Evolutionary conservation across 2,329 filamentous ascomycete genomes (phyloP), one percentile per base, ranked within the genome.

Genomic region (Alternaria metachromatica): DNA sequence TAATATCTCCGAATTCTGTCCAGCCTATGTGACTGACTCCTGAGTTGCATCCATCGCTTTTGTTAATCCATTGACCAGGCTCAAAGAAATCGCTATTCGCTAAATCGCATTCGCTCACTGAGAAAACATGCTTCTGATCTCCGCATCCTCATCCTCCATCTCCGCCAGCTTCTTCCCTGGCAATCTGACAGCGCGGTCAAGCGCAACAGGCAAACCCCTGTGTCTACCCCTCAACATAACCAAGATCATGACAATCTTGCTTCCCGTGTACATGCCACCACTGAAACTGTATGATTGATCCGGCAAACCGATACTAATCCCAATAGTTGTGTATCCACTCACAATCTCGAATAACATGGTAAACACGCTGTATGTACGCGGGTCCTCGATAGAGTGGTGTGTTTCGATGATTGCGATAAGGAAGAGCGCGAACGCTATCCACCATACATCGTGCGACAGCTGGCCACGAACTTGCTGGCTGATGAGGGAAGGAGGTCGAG

Each of bases 381-480:
- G 68, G 37, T 72, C 65, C 26, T 58, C 65, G 26, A 65, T 69
- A n/a, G 70, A 72, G 44, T 72, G 68, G 20, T 66, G 66, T 28
- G 68, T 71, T 46, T 72, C 70, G 55, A 72, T 72, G 37, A 72
- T 56, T 5, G 70, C 69, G 55, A 72, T 72, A 45, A 72, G 60
- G 54, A 72, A 72, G 5, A 72, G 65, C 6, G 68, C 70, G 6
- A 72, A 57, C 5, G 68, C 66, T 21, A 72, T 70, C 66, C 67
- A 72, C 70, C 70, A 72, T 28, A 72, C 68, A 50, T 72, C 70
- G 62, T 71, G 67, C 7, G 64, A 68, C 25, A 72, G 67, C 49
- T 72, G 70, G 58, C 70, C 68, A 8, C 70, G 68, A 15, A 72
- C 60, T 58, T 72, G 70, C 33, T 72, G 70, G 9, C 62, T 71